Evolutionary conservation across 2,329 filamentous ascomycete species (phyloP).

Genomic region (Fusarium pininemorale): DNA sequence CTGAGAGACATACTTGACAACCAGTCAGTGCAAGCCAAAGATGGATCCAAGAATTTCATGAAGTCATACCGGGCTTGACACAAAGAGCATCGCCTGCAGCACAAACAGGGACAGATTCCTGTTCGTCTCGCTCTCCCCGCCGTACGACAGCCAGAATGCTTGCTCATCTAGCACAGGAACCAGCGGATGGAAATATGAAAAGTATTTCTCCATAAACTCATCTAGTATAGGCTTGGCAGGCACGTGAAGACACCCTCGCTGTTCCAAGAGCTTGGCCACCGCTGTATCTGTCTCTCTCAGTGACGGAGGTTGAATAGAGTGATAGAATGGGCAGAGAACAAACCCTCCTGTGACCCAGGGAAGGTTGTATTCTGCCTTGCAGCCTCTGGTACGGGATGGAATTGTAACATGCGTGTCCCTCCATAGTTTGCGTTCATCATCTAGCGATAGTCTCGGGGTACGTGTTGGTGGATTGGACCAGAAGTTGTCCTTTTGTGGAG

Average conservation of each 20-base stretch:
- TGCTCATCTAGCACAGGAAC: not conserved
- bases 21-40: not conserved
- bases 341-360: not conserved
- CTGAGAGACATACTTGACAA: not conserved
- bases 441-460: not conserved
- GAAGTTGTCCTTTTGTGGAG: too few relatives aligned
- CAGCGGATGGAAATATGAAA: not conserved
- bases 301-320: not conserved
- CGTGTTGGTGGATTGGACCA: too few relatives aligned
- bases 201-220: not conserved
- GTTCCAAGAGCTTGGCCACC: not conserved
- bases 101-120: not conserved
- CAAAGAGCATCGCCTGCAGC: not conserved
- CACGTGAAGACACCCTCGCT: not conserved
- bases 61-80: not conserved
- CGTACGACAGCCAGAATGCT: not conserved
- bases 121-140: not conserved
- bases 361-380: not conserved
- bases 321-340: not conserved
- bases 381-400: rapidly evolving
- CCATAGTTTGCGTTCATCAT: not conserved
- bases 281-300: not conserved
- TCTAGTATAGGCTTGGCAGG: not conserved
- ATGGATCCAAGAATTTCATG: not conserved
- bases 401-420: not conserved